These are phyloP conservation scores for Coemansia sp. DNA, from an alignment of 192 early-diverging fungal species.

Conservation along the genomic window DNA sequence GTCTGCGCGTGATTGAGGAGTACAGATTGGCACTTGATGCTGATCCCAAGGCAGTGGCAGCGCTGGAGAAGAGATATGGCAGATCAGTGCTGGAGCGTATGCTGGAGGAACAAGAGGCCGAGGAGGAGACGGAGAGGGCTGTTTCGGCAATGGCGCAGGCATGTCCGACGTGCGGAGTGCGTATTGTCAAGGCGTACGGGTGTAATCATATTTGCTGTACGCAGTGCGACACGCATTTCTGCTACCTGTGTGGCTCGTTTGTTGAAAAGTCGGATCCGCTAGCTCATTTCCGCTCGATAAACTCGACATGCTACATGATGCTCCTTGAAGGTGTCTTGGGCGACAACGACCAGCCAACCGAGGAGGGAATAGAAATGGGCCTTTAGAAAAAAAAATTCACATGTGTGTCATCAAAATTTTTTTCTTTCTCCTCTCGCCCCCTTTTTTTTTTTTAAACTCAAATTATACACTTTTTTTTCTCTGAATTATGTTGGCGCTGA, in stretches of 20 bases:
- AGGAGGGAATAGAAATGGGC: not conserved
- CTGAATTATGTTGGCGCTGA: too few species aligned
- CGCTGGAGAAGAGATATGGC: slow-evolving; percentile 20
- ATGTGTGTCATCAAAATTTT: not conserved
- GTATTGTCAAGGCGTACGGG: slow-evolving; percentile 23
- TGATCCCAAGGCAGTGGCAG: not conserved
- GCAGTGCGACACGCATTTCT: slow-evolving; percentile 26
- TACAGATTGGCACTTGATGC: slow-evolving; percentile 13
- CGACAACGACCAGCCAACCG: not conserved
- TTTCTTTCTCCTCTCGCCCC: too few species aligned
- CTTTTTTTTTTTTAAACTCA: too few species aligned
- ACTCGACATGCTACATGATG: slow-evolving; percentile 9
- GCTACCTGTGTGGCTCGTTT: slow-evolving; percentile 23
- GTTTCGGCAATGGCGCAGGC: slow-evolving; percentile 2
- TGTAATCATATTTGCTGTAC: slow-evolving; percentile 35
- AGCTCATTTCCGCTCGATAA: slow-evolving; percentile 5
- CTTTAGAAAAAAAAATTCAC: not conserved
- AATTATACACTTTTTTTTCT: too few species aligned
- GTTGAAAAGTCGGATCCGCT: slow-evolving; percentile 7
- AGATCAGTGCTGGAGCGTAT: not conserved
- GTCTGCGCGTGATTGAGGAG: not conserved
- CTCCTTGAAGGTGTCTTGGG: slow-evolving; percentile 24
- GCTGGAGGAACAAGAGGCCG: slow-evolving; percentile 1
- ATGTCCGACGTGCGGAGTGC: slow-evolving; percentile 19
- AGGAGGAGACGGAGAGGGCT: not conserved